Evolutionary conservation across 306 rosid genomes (phyloP), one percentile per base, ranked within the genome.

Genomic region (Lagenaria siceraria): DNA sequence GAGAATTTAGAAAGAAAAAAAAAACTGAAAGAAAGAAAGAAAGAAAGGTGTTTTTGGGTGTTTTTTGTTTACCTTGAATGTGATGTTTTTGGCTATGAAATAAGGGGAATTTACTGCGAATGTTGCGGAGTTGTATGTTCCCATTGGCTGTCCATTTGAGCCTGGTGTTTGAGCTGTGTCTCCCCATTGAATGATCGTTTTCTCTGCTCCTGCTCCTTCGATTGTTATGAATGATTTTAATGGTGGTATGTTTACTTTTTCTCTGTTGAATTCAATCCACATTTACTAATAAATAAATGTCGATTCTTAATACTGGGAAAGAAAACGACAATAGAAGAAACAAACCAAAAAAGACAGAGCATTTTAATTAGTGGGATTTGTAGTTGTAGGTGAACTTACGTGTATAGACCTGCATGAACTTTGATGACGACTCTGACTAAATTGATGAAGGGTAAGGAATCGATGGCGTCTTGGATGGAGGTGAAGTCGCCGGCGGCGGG

Each of bases 181-280:
- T 77, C 98, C 97, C 97, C 96, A 96, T 83, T 96, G 95, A 84
- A 96, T 91, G 9, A 90, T 90, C 69, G 99, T 96, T 73, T 87
- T 83, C 31, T 89, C 98, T 35, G 98, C 91, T 19, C 97, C 99
- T 36, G 84, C 98, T 84, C 99, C 99, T 87, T 96, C 82, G 78
- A 96, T 87, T 64, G 91, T 90, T 87, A 96, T 86, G 88, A 79
- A 96, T 6, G 96, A 92, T 86, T 96, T 96, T 19, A 89, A 77
- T 33, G 87, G 81, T 10, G 97, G 98, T 77, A 96, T 92, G 77
- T 64, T 87, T 13, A 96, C 98, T 81, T 96, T 96, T 81, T 96
- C 99, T 84, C 99, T 92, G 87, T n/a, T 81, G 0, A 65, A 65
- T 35, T 65, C 0, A n/a, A 35, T 4, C 4, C 46, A 1, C 14